A percentile compares a stretch with the other conserved stretches of the same genome.
These are phyloP conservation scores for Stylonectria norvegica DNA, from an alignment of 2,329 filamentous ascomycete genomes.

Conservation along the genomic window DNA sequence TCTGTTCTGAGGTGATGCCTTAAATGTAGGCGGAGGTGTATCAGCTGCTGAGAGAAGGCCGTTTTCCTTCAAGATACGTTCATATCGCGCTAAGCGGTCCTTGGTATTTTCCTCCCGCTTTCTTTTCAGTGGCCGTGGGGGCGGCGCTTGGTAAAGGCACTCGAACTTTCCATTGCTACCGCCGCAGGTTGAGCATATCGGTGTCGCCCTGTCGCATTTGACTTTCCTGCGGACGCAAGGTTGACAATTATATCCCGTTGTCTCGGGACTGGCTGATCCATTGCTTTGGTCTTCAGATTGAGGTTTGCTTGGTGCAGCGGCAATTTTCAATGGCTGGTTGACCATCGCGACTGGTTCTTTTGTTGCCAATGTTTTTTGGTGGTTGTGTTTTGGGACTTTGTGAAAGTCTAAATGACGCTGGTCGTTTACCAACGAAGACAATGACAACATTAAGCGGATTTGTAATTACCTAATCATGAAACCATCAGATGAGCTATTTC, in stretches of 20 bases:
- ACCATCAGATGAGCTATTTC: no score
- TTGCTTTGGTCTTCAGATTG: no score
- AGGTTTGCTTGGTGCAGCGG: no score
- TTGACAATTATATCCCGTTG: slow-evolving; percentile 27
- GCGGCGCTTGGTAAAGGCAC: slow-evolving; percentile 40
- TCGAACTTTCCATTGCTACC: slow-evolving; percentile 27
- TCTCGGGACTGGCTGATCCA: no score
- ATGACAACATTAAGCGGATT: no score
- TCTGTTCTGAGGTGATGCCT: background rate
- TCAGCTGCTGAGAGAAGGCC: slow-evolving; percentile 29
- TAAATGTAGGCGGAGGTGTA: background rate
- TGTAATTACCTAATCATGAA: no score
- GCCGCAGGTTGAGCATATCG: slow-evolving; percentile 26
- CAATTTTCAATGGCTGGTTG: no score
- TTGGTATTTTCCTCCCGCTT: slow-evolving; percentile 29
- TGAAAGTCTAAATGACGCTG: no score
- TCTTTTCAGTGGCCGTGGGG: slow-evolving; percentile 37
- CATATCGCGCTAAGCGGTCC: slow-evolving; percentile 38
- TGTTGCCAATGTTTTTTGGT: no score
- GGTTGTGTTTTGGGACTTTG: no score
- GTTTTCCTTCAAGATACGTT: slow-evolving; percentile 35
- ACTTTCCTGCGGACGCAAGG: slow-evolving; percentile 28
- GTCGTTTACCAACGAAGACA: no score
- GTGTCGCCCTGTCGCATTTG: slow-evolving; percentile 26
- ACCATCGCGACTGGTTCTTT: no score